Conservation (phyloP, 2,329 filamentous ascomycete species). For the Stachybotrys chartarum region DNA sequence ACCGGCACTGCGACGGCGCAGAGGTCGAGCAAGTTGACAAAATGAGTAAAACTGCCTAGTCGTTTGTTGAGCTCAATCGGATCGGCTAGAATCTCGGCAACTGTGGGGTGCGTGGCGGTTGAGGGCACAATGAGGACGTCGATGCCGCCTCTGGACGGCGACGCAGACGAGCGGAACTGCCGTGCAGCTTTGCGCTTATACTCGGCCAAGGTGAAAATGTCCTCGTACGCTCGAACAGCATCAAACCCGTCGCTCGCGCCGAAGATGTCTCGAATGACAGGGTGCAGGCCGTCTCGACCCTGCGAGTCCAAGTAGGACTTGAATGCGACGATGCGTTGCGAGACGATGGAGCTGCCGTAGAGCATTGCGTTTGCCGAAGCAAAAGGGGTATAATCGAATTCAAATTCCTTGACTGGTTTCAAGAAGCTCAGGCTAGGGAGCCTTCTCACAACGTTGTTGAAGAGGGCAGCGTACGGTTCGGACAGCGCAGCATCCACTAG, state of each 20-base stretch:
- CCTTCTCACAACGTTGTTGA: not conserved
- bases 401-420: not conserved
- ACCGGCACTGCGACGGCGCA: not conserved
- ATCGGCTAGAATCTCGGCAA: not conserved
- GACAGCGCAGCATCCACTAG: not conserved
- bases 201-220: not conserved
- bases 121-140: not conserved
- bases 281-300: not conserved
- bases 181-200: not conserved
- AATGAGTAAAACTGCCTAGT: not conserved
- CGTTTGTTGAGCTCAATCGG: not conserved
- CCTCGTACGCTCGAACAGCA: not conserved
- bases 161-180: not conserved
- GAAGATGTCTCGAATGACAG: not conserved
- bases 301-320: not conserved
- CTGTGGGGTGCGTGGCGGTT: not conserved
- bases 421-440: not conserved
- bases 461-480: not conserved
- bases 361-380: not conserved
- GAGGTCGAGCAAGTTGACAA: not conserved
- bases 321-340: constrained; percentile 1
- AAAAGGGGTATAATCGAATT: not conserved
- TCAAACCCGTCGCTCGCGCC: not conserved
- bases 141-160: not conserved
- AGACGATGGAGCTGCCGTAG: constrained; percentile 1